Percentiles rank a stretch among this genome's conserved stretches.
These are phyloP conservation scores for Stagonosporopsis vannaccii DNA, from an alignment of 2,329 filamentous ascomycete species.

Conservation along the genomic window DNA sequence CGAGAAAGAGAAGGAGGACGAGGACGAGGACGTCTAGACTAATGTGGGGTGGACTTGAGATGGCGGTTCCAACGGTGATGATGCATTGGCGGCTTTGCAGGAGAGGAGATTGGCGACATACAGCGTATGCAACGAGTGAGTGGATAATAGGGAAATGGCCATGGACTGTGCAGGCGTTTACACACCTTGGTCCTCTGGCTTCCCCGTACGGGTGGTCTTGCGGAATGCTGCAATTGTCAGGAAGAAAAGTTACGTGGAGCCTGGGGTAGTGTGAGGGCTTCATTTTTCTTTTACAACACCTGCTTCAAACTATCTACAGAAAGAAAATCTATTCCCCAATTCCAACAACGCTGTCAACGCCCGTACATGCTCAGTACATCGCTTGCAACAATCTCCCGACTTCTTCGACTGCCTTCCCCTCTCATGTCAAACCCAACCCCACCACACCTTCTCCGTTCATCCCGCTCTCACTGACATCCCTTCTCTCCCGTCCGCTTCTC, in stretches of 20 bases:
- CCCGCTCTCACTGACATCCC: slow-evolving; percentile 6
- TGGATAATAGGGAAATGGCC: no score
- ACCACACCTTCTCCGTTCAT: slow-evolving; percentile 21
- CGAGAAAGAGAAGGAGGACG: background rate
- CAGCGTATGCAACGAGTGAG: no score
- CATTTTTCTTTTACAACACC: background rate
- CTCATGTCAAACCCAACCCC: slow-evolving; percentile 6
- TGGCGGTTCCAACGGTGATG: no score
- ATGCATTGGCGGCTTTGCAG: no score
- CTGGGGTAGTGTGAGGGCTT: background rate
- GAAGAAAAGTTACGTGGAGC: no score
- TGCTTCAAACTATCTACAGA: slow-evolving; percentile 15
- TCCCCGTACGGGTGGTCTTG: no score
- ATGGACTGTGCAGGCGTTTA: no score
- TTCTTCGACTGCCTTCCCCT: background rate
- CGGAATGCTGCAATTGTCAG: no score
- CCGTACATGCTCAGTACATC: slow-evolving; percentile 2
- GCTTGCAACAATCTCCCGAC: background rate
- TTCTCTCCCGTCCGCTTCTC: slow-evolving; percentile 36
- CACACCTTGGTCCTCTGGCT: no score
- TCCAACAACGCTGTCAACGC: slow-evolving; percentile 1
- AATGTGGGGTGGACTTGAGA: no score
- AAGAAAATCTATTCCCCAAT: slow-evolving; percentile 9
- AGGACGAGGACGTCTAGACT: background rate
- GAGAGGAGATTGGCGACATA: no score